Base-by-base conservation (phyloP, 108 stramenopile genomes). In the Cyclotella atomus region DNA sequence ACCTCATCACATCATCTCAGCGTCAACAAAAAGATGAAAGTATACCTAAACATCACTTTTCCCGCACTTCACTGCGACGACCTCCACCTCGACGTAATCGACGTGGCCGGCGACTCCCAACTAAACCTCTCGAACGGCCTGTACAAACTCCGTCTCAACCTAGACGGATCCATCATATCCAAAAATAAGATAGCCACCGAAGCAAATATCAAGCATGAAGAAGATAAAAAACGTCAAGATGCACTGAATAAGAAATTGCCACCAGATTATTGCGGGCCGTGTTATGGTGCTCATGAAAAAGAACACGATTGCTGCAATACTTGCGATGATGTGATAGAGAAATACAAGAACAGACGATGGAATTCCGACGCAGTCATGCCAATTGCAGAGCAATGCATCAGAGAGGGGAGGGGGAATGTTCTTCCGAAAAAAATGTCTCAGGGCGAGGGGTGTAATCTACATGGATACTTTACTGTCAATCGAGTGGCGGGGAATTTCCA, bases 51-150 rank as follows among this genome's bases (percentile, higher is more conserved):
- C 84, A 93, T 99, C 24, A 98, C 99, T 25, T 99, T 99, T 70
- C 97, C 97, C 41, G 82, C 85, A 7, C 71, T 99, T 55, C 88
- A 87, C 32, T 99, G 99, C 83, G 82, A 87, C 17, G 97, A 99
- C 74, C 79, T 98, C 45, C 98, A 99, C 72, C 65, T 99, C 35
- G 98, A 99, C 77, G 96, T 93, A 0, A 98, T 99, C 84, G 99
- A 99, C 73, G 95, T 98, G 21, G 97, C 99, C 3, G 99, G 99
- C 7, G 98, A 99, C 77, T 95, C 97, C 17, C 97, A 98, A 73
- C 59, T 97, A 20, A 75, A 94, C 59, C 70, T 98, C n/a, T 93
- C 93, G 29, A 96, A 98, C 47, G 87, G 84, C 2, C 64, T 92
- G 36, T 75, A 79, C 54, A 95, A 91, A 74, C 77, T 64, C 27